These are phyloP conservation scores for Beta macrorhiza DNA, from an alignment of 179 eudicot species.

Conservation along the genomic window DNA sequence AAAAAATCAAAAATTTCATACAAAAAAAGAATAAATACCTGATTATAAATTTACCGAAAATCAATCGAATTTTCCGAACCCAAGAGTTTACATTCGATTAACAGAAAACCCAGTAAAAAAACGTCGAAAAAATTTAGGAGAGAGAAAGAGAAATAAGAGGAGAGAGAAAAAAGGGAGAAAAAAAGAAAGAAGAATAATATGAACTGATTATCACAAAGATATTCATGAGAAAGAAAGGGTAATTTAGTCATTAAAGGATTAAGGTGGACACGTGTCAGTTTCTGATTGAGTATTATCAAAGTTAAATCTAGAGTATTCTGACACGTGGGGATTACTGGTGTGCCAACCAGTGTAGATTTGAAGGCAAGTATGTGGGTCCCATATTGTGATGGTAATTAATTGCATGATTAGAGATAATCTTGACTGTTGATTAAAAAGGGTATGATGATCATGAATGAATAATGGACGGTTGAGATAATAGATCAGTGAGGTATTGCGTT, in stretches of 20 bases:
- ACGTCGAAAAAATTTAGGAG: not conserved
- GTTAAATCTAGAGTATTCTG: constrained; percentile 34
- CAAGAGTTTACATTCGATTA: constrained; percentile 21
- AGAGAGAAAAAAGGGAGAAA: constrained; percentile 7
- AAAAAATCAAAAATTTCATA: not conserved
- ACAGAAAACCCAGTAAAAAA: not conserved
- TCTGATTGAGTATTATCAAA: constrained; percentile 17
- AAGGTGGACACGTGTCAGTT: constrained; percentile 31
- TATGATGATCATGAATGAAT: not conserved
- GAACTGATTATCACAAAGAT: constrained; percentile 35
- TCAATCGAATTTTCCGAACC: not conserved
- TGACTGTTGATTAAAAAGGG: constrained; percentile 10
- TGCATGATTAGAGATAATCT: constrained; percentile 24
- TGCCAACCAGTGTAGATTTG: constrained; percentile 27
- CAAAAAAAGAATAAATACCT: constrained; percentile 12
- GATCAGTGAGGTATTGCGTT: constrained; percentile 18
- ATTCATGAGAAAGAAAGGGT: constrained; percentile 33
- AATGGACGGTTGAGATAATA: constrained; percentile 19
- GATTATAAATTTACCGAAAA: not conserved
- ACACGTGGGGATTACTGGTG: constrained; percentile 28
- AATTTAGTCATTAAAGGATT: constrained; percentile 16
- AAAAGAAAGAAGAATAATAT: constrained; percentile 14
- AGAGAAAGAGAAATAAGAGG: constrained; percentile 1
- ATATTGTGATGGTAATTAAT: constrained; percentile 9
- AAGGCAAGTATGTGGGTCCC: constrained; percentile 23